Conservation (phyloP, 1,139 yeast genomes). For the Protomyces lactucae-debilis region DNA sequence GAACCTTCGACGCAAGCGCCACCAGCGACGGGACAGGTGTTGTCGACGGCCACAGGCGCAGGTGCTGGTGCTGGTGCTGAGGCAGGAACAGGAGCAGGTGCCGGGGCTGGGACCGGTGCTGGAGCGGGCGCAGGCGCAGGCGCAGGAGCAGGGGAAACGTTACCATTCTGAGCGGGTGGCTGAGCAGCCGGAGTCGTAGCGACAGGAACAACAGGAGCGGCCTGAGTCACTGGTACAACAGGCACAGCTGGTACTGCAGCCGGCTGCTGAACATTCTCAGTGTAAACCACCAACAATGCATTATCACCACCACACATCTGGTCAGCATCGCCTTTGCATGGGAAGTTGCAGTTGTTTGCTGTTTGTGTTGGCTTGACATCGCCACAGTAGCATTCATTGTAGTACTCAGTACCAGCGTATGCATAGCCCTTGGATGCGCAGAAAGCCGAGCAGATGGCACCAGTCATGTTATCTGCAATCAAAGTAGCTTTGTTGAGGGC, state of each 20-base stretch:
- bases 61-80: conserved; percentile 17
- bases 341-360: conserved; percentile 3
- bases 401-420: conserved; percentile 26
- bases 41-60: conserved; percentile 23
- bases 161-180: conserved; percentile 9
- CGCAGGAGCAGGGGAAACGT: conserved; percentile 10
- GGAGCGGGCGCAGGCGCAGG: conserved; percentile 5
- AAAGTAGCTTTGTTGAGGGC: conserved; percentile 3
- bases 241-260: conserved; percentile 7
- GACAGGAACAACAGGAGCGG: conserved; percentile 1
- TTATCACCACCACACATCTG: conserved; percentile 20
- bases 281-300: conserved; percentile 5
- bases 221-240: background rate
- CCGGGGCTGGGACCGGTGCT: conserved; percentile 19
- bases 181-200: background rate
- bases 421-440: conserved; percentile 9
- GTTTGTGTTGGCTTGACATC: background rate
- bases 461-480: conserved; percentile 13
- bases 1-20: conserved; percentile 48
- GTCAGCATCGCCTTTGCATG: conserved; percentile 22
- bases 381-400: conserved; percentile 27
- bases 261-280: background rate
- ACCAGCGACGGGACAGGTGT: conserved; percentile 22
- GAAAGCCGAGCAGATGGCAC: conserved; percentile 11
- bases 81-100: conserved; percentile 9